A percentile compares a stretch with the other conserved stretches of the same genome.
phyloP scores from a whole-genome alignment of 208 protist species.

The Leishmania tarentolae region DNA sequence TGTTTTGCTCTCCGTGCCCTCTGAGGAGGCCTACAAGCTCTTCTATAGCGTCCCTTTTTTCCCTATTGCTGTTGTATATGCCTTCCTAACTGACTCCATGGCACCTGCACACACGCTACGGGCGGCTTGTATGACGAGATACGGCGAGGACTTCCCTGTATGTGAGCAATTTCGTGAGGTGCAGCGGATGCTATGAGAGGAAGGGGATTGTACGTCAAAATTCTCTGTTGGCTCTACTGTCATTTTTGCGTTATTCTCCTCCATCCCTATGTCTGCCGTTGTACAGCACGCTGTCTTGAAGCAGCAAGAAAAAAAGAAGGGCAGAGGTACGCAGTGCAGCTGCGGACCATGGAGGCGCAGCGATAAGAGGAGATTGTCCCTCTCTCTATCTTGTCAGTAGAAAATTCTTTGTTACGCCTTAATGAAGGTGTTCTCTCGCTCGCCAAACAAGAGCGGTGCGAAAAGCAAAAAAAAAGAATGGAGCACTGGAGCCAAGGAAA shows the following conservation, averaged over 20 bases:
- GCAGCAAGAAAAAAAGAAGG: not conserved
- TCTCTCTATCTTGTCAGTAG: not conserved
- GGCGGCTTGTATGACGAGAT: not conserved
- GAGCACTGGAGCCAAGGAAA: not conserved
- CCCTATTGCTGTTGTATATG: not conserved
- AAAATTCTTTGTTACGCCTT: not conserved
- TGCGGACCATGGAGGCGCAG: not conserved
- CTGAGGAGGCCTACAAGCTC: not conserved
- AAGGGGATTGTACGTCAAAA: not conserved
- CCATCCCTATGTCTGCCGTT: not conserved
- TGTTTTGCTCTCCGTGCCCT: not conserved
- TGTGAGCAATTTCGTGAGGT: not conserved
- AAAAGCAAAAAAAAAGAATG: no score
- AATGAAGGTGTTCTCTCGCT: not conserved
- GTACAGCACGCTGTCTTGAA: not conserved
- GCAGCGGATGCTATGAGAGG: not conserved
- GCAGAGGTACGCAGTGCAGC: not conserved
- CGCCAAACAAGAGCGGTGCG: not conserved
- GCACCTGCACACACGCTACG: not conserved
- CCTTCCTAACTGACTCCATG: not conserved
- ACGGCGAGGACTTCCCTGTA: not conserved
- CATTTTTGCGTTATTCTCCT: not conserved
- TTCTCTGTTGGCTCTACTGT: not conserved
- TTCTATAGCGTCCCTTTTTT: not conserved
- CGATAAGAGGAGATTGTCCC: not conserved